Percentiles rank a stretch among this genome's conserved stretches.
These are phyloP conservation scores for Pythium phragmiticola DNA, from an alignment of 352 stramenopile genomes.

Conservation along the genomic window DNA sequence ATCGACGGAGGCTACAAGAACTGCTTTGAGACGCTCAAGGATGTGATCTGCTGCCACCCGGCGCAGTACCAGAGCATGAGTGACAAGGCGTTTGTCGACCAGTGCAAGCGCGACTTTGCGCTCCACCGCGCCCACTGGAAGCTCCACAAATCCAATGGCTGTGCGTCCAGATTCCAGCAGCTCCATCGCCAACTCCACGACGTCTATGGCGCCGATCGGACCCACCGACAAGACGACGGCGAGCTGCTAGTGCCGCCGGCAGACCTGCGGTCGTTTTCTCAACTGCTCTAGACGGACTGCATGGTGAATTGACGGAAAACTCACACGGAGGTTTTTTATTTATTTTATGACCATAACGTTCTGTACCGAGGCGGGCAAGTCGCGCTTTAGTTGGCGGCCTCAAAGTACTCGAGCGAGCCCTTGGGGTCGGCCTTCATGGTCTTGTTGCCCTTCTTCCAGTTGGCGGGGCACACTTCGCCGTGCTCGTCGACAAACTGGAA, in stretches of 20 bases:
- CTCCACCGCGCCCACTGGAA: conserved; percentile 49
- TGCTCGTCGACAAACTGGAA: conserved; percentile 93
- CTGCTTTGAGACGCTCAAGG: conserved; percentile 51
- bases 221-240: neutral
- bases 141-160: conserved; percentile 40
- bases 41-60: conserved; percentile 18
- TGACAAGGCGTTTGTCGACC: conserved; percentile 40
- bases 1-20: conserved; percentile 75
- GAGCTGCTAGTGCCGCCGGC: conserved; percentile 1
- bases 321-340: neutral
- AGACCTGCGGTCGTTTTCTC: conserved; percentile 12
- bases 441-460: conserved; percentile 81
- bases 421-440: conserved; percentile 66
- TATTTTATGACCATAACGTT: neutral
- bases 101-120: conserved; percentile 50
- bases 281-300: conserved; percentile 2
- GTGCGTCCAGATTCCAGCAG: conserved; percentile 38
- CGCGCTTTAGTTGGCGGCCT: conserved; percentile 14
- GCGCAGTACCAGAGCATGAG: conserved; percentile 50
- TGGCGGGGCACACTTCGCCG: conserved; percentile 90
- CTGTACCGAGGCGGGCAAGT: no score
- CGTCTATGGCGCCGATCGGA: neutral
- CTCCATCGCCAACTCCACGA: conserved; percentile 12
- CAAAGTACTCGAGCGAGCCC: conserved; percentile 20
- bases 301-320: neutral